phyloP scores from a whole-genome alignment of 1,284 basidiomycete genomes.

The Puccinia brachypodii region DNA sequence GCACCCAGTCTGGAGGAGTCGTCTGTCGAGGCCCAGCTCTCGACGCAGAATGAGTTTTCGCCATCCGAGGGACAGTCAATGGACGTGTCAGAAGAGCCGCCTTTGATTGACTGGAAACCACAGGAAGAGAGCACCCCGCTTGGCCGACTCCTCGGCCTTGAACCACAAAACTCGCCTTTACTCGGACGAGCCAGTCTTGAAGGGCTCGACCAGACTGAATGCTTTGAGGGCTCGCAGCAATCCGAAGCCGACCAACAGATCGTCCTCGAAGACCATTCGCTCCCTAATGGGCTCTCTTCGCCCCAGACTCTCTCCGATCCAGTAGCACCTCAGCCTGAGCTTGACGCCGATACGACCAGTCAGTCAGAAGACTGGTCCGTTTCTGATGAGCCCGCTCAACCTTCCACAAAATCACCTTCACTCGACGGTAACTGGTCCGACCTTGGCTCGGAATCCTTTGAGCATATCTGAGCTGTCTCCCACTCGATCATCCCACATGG shows the following conservation, averaged over 20 bases:
- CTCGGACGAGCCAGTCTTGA: background rate
- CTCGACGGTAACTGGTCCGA: constrained; percentile 26
- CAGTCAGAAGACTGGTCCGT: background rate
- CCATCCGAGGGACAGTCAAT: background rate
- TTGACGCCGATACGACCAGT: background rate
- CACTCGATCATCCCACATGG: no score
- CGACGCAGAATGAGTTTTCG: background rate
- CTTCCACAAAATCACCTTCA: background rate
- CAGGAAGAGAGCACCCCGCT: background rate
- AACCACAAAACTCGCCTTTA: background rate
- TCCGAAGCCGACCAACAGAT: background rate
- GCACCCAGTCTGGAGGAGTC: background rate
- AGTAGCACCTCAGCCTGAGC: background rate
- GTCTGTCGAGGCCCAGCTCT: background rate
- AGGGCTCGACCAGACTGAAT: background rate
- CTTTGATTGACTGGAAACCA: background rate
- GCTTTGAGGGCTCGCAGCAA: background rate
- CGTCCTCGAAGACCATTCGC: background rate
- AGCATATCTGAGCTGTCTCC: background rate
- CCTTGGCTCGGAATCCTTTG: constrained; percentile 12
- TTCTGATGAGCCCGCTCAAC: background rate
- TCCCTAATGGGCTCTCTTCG: background rate
- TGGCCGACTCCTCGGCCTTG: background rate
- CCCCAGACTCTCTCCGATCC: background rate
- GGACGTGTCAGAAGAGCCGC: background rate